phyloP scores from a whole-genome alignment of 805 yeast genomes.

The Yarrowia phangngaensis region DNA sequence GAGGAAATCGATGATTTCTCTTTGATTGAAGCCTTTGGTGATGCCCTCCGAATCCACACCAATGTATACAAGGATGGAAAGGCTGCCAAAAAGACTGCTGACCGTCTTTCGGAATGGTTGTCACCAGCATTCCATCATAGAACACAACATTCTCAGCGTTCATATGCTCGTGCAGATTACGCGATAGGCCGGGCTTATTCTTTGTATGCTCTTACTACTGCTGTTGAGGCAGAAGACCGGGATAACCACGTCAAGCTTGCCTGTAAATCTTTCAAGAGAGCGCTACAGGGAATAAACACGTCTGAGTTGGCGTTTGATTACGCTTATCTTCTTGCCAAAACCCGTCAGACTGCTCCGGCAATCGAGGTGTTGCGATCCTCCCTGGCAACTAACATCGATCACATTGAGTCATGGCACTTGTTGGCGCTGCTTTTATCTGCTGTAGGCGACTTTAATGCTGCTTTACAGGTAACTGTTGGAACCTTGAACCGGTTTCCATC shows the following conservation, averaged over 20 bases:
- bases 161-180: constrained; percentile 5
- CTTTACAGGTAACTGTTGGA: constrained; percentile 54
- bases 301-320: constrained; percentile 32
- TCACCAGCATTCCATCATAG: constrained; percentile 14
- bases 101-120: constrained; percentile 28
- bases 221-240: constrained; percentile 28
- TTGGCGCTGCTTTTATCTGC: constrained; percentile 61
- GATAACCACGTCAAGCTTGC: constrained; percentile 30
- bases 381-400: constrained; percentile 45
- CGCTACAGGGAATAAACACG: constrained; percentile 28
- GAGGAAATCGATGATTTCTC: constrained; percentile 32
- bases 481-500: constrained; percentile 41
- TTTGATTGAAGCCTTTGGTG: constrained; percentile 29
- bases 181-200: constrained; percentile 29
- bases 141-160: constrained; percentile 15
- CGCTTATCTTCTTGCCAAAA: constrained; percentile 37
- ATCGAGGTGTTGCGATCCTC: constrained; percentile 33
- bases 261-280: constrained; percentile 28
- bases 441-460: constrained; percentile 53
- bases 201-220: constrained; percentile 28
- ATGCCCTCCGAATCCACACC: constrained; percentile 29
- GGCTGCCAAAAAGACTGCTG: constrained; percentile 31
- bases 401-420: constrained; percentile 63
- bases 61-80: constrained; percentile 27
- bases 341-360: constrained; percentile 32